A percentile compares a stretch with the other conserved stretches of the same genome.
phyloP scores from a whole-genome alignment of 257 asterid species.

The Perilla frutescens region DNA sequence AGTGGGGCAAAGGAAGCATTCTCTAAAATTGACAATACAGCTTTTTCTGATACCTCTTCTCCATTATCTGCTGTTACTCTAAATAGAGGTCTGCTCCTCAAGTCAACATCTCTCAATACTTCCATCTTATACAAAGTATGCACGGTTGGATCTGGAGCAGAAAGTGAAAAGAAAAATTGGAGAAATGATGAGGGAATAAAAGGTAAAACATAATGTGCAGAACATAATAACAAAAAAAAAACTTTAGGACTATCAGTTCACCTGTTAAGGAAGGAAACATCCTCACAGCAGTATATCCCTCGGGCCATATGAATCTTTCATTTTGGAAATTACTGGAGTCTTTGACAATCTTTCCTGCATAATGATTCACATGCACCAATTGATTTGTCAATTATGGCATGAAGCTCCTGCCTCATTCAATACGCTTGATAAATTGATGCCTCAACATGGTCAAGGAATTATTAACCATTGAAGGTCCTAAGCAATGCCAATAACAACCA shows the following conservation, averaged over 20 bases:
- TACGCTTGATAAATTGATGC: constrained; percentile 26
- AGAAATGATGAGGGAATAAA: constrained; percentile 21
- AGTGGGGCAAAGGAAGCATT: constrained; percentile 21
- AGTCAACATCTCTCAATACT: constrained; percentile 74
- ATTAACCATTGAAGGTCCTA: constrained; percentile 23
- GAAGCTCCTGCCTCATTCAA: constrained; percentile 23
- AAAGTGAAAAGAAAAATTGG: constrained; percentile 34
- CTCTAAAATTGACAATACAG: constrained; percentile 26
- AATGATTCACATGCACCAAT: constrained; percentile 36
- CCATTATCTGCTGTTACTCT: constrained; percentile 77
- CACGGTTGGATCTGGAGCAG: constrained; percentile 71
- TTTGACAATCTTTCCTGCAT: constrained; percentile 78
- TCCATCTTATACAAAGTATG: constrained; percentile 75
- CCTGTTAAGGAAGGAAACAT: constrained; percentile 69
- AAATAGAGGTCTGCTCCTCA: constrained; percentile 70
- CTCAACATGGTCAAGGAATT: constrained; percentile 24
- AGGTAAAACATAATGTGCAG: constrained; percentile 20
- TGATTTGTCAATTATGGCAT: constrained; percentile 32
- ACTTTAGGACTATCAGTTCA: constrained; percentile 38
- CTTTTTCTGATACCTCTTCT: constrained; percentile 69
- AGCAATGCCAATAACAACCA: constrained; percentile 15
- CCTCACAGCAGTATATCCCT: constrained; percentile 85
- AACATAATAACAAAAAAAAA: constrained; percentile 27
- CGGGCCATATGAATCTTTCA: constrained; percentile 84
- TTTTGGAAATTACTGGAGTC: constrained; percentile 72